Evolutionary conservation across 2,329 filamentous ascomycete species (phyloP).

Genomic region (Intubia oerlemansii): DNA sequence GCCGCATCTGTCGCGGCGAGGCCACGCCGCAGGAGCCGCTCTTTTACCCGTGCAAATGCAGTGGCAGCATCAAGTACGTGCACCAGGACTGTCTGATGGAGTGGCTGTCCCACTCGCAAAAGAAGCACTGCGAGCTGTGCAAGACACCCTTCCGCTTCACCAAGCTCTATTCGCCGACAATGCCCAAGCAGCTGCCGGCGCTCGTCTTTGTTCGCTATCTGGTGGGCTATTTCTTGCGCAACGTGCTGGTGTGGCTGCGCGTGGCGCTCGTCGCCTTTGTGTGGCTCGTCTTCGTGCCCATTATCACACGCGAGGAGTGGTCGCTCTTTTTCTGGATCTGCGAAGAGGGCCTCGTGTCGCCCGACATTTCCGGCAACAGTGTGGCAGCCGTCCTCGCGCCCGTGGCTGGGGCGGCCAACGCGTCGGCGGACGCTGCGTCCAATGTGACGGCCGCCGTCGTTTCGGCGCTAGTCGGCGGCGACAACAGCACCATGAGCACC

Average conservation of each 20-base stretch:
- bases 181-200: conserved; percentile 68
- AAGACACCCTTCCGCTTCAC: conserved; percentile 97
- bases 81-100: conserved; percentile 98
- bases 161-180: conserved; percentile 85
- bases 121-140: conserved; percentile 98
- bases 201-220: conserved; percentile 66
- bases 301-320: conserved; percentile 82
- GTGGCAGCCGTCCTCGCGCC: background rate
- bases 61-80: conserved; percentile 94
- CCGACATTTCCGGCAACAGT: background rate
- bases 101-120: conserved; percentile 95
- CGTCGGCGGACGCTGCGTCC: too few species aligned
- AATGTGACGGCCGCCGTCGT: background rate
- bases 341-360: conserved; percentile 40
- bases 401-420: background rate
- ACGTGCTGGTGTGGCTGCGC: conserved; percentile 57
- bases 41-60: conserved; percentile 97
- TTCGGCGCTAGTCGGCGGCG: background rate
- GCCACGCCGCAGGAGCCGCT: conserved; percentile 63
- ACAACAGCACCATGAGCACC: background rate
- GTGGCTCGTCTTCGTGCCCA: conserved; percentile 78
- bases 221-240: conserved; percentile 47
- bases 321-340: conserved; percentile 86
- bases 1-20: conserved; percentile 89
- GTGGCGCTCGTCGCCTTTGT: conserved; percentile 61